A percentile compares a stretch with the other conserved stretches of the same genome.
Evolutionary conservation across 2,329 filamentous ascomycete species (phyloP).

Genomic region (Fusarium sp.): DNA sequence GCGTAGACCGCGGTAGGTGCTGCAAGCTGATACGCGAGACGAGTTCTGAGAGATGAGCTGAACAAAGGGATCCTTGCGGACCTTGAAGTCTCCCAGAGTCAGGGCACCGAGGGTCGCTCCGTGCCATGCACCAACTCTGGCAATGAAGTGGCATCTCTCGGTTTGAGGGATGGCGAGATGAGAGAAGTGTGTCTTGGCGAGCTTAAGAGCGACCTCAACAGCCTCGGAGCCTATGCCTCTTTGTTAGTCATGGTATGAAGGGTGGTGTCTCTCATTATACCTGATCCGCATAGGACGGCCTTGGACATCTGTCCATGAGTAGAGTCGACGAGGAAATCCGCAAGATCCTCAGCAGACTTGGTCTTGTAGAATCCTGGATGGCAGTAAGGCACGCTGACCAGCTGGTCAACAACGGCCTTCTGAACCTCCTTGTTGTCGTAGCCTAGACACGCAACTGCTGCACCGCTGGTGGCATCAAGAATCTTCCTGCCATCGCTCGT

Average conservation of each 20-base stretch:
- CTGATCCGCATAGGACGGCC: conserved; percentile 36
- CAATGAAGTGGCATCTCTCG: conserved; percentile 33
- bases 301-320: conserved; percentile 35
- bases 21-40: conserved; percentile 28
- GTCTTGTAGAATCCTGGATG: conserved; percentile 40
- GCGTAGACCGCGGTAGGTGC: conserved; percentile 34
- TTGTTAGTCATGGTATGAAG: no score
- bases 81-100: conserved; percentile 35
- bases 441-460: conserved; percentile 39
- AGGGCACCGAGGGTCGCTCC: conserved; percentile 35
- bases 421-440: conserved; percentile 39
- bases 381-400: conserved; percentile 35
- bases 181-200: conserved; percentile 35
- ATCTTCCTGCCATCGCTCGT: conserved; percentile 38
- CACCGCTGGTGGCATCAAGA: conserved; percentile 40
- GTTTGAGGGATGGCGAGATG: conserved; percentile 30
- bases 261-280: no score
- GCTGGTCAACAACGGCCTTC: conserved; percentile 34
- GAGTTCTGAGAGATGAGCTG: conserved; percentile 31
- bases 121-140: conserved; percentile 31
- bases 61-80: conserved; percentile 35
- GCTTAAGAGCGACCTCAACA: conserved; percentile 36
- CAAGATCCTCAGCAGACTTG: conserved; percentile 29
- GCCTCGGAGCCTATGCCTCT: conserved; percentile 41
- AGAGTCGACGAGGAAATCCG: conserved; percentile 35